Evolutionary conservation across 2,329 filamentous ascomycete species (phyloP).

Genomic region (Penicillium sp.): DNA sequence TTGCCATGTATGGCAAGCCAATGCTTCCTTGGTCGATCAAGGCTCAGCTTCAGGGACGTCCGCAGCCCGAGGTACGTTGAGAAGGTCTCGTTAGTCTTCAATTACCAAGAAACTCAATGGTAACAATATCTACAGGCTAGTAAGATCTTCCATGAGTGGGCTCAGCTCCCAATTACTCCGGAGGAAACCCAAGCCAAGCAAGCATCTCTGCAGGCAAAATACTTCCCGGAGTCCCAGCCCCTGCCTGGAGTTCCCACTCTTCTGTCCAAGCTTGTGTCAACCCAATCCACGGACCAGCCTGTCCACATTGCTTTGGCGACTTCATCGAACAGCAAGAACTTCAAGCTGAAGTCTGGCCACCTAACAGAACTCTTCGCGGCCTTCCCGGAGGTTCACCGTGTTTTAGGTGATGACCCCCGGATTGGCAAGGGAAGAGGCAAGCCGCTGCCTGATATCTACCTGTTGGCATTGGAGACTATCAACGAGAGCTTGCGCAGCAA

Average conservation of each 20-base stretch:
- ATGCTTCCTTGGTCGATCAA: constrained; percentile 90
- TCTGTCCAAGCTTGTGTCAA: constrained; percentile 48
- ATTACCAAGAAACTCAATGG: neutral
- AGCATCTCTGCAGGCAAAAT: constrained; percentile 63
- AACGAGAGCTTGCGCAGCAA: constrained; percentile 66
- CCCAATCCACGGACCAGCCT: constrained; percentile 38
- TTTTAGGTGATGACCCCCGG: constrained; percentile 81
- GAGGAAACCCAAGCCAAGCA: constrained; percentile 67
- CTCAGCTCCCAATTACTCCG: constrained; percentile 72
- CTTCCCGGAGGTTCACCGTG: constrained; percentile 69
- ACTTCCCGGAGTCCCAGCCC: constrained; percentile 73
- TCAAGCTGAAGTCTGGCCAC: constrained; percentile 70
- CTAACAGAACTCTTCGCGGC: constrained; percentile 52
- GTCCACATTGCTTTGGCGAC: constrained; percentile 86
- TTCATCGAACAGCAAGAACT: constrained; percentile 71
- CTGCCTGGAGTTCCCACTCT: constrained; percentile 76
- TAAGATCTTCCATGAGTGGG: constrained; percentile 75
- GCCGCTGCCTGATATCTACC: constrained; percentile 90
- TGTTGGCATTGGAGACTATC: constrained; percentile 79
- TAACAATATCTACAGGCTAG: constrained; percentile 45
- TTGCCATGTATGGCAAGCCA: constrained; percentile 72
- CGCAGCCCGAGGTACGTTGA: constrained; percentile 53
- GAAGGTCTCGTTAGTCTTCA: no score
- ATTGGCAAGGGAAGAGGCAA: constrained; percentile 83
- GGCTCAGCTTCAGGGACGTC: constrained; percentile 75